Base-by-base conservation (phyloP, 2,329 filamentous ascomycete species). In the Dothiorella sarmentorum region DNA sequence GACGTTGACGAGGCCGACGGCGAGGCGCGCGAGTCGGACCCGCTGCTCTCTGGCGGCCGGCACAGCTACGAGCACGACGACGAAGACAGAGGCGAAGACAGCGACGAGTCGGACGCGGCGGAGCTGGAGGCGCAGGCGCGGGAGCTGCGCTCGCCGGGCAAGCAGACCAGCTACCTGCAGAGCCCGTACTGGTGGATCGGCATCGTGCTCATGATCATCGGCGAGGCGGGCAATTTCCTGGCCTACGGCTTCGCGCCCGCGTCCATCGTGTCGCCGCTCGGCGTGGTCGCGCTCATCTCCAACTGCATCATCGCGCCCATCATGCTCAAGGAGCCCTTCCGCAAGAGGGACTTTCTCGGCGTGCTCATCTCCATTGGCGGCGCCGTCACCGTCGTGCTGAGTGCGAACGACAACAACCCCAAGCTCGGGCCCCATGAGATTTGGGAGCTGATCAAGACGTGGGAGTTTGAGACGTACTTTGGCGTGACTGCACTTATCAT, bases 181-280 rank as follows among this genome's bases (percentile, higher is more conserved):
- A 96, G 91, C 33, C 91, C 91, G 1, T 97, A 94, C 70, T 99
- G 94, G 94, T 99, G 94, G 94, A 76, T 87, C 29, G 94, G 94
- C 18, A 93, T 97, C 64, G 82, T 95, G 15, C 80, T 99, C 61
- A 99, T 99, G 84, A 91, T 87, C 0, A 77, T 96, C 22, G 94
- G 94, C 59, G 94, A 99, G 76, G 88, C 89, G 69, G 94, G 94
- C 53, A 99, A 99, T 72, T 99, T 99, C 69, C 78, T 99, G 63
- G 94, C 94, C 0, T 99, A 99, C 69, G 94, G 94, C 22, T 99
- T 99, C 71, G 94, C 94, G 27, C 94, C 94, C 3, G 94, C 94
- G 7, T 97, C 94, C 13, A 97, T 99, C 67, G 94, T 99, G 40
- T 97, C 92, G 31, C 94, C 94, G 0, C 80, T 99, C 5, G 94